These are phyloP conservation scores for Komagataella pastoris DNA, from an alignment of 805 yeast genomes.

Conservation along the genomic window DNA sequence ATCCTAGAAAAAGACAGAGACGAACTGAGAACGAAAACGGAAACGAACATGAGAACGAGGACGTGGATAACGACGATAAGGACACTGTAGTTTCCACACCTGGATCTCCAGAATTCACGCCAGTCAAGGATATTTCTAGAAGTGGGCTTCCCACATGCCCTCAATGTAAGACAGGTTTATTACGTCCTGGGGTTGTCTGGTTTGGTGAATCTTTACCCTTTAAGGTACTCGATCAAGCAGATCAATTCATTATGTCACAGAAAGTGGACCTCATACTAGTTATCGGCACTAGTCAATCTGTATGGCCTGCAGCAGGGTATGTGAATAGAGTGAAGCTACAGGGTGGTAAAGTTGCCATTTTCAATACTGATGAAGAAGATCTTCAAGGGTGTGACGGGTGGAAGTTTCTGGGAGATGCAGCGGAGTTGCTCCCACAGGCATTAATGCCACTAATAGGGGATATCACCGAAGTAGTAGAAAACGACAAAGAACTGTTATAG, in stretches of 20 bases:
- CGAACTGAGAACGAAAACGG: constrained; percentile 3
- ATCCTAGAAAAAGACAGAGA: constrained; percentile 6
- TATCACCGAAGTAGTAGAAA: background rate
- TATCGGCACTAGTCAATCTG: constrained; percentile 74
- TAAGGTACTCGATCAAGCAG: constrained; percentile 48
- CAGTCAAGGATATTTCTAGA: constrained; percentile 33
- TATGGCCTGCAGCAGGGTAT: constrained; percentile 89
- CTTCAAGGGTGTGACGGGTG: constrained; percentile 32
- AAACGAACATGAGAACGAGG: constrained; percentile 1
- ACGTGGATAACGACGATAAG: constrained; percentile 1
- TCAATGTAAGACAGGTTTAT: constrained; percentile 44
- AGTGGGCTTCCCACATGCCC: constrained; percentile 68
- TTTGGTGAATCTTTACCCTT: constrained; percentile 82
- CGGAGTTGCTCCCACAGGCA: constrained; percentile 54
- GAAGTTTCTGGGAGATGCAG: constrained; percentile 76
- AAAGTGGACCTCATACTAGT: constrained; percentile 65
- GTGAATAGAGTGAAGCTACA: constrained; percentile 60
- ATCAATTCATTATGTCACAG: constrained; percentile 45
- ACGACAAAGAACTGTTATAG: background rate
- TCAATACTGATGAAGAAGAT: constrained; percentile 45
- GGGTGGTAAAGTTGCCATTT: constrained; percentile 78
- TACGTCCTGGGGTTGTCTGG: constrained; percentile 91
- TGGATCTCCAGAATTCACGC: constrained; percentile 29
- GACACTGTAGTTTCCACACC: background rate
- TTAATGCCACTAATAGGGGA: constrained; percentile 30